Conservation (phyloP, 2,329 filamentous ascomycete genomes). For the Ophiostoma montium region DNA sequence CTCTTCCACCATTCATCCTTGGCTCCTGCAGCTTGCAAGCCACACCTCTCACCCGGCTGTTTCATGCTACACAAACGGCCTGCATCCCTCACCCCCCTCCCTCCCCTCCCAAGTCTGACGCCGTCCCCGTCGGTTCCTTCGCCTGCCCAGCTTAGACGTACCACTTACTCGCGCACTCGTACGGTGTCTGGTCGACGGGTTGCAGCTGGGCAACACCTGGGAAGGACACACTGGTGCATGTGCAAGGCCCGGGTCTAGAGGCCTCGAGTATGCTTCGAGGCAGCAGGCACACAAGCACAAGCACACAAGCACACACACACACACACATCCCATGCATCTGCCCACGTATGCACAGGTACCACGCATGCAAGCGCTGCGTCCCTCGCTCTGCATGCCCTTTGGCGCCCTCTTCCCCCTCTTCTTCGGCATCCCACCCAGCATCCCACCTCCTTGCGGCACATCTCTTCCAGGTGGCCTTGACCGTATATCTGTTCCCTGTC, state of each 20-base stretch:
- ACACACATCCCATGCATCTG: background rate
- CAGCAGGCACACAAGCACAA: background rate
- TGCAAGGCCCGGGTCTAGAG: background rate
- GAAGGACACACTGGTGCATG: no score
- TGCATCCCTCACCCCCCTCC: background rate
- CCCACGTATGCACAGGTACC: background rate
- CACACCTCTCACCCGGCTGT: background rate
- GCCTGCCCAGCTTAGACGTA: background rate
- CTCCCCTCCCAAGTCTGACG: background rate
- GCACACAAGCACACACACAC: background rate
- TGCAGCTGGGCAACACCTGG: no score
- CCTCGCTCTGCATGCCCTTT: background rate
- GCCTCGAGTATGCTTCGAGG: background rate
- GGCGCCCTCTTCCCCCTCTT: background rate
- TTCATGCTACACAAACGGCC: background rate
- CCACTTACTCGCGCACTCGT: background rate
- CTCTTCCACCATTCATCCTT: background rate
- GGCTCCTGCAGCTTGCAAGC: background rate
- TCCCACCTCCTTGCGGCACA: background rate
- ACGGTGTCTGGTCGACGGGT: no score
- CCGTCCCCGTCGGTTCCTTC: background rate
- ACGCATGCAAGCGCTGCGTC: background rate
- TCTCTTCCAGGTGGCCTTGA: background rate
- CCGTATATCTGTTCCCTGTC: background rate
- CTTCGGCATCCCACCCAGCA: background rate